Evolutionary conservation across 2,329 filamentous ascomycete species (phyloP), one percentile per base, ranked within the genome.

Genomic region (Monosporascus sp.): DNA sequence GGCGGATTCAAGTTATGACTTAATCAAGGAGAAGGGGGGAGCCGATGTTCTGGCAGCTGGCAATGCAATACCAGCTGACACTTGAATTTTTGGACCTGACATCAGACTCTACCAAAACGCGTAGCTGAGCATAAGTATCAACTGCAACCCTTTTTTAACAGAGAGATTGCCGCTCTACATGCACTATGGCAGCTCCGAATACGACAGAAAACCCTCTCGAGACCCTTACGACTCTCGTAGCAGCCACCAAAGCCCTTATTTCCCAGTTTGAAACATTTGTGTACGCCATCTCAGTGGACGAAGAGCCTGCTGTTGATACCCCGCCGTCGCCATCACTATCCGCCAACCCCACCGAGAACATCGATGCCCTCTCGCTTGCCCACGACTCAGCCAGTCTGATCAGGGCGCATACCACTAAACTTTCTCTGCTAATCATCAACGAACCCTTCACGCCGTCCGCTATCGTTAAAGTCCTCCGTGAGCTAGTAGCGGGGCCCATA

Each of bases 351-450:
- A 20, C 55, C n/a, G 46, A 64, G 15, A 54, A 67, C n/a, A 58
- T 82, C 65, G 70, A 87, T 57, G 77, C 84, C 9, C 79, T 96
- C 24, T 73, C 83, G 15, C 78, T 93, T 53, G 83, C 92, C 36
- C 80, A 82, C 61, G 86, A 92, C 62, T 81, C 88, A 0, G 82
- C 89, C 1, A 81, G 79, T 25, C 77, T 95, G 5, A 82, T 96
- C 54, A 85, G 83, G 66, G 89, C 91, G 0, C 90, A 97, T 66
- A 82, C 86, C 2, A 96, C 91, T 6, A 96, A 96, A 57, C 78
- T 97, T 25, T 93, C 89, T 0, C 84, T 97, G 1, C 80, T 97
- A 14, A 82, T 94, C 1, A 88, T 95, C 64, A 96, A 89, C 64
- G 81, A 89, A 18, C 92, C 93, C 1, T 95, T 96, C 60, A 94